Evolutionary conservation across 2,329 filamentous ascomycete genomes (phyloP).

Genomic region (Phialocephala sp.): DNA sequence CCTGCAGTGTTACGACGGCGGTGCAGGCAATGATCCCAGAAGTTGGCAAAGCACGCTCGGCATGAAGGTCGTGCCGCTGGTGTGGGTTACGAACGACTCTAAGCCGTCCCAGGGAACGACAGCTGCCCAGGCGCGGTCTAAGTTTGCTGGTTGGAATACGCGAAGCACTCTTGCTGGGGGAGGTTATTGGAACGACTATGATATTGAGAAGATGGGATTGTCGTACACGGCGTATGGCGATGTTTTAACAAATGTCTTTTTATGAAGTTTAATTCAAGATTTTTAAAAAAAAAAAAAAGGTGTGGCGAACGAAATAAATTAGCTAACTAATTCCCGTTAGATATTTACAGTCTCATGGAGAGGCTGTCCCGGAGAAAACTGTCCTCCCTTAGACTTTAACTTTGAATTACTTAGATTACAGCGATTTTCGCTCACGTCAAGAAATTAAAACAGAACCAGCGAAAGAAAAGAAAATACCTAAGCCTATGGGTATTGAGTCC

Average conservation of each 20-base stretch:
- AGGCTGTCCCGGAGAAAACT: no score
- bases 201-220: constrained; percentile 51
- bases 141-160: constrained; percentile 46
- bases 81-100: constrained; percentile 54
- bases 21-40: constrained; percentile 48
- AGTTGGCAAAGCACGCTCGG: constrained; percentile 47
- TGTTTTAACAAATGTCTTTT: constrained; percentile 25
- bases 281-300: no score
- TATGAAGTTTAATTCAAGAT: background rate
- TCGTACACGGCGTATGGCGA: constrained; percentile 46
- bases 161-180: constrained; percentile 45
- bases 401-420: no score
- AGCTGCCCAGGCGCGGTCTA: constrained; percentile 45
- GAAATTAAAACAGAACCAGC: no score
- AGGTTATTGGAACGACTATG: constrained; percentile 54
- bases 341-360: no score
- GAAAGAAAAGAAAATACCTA: background rate
- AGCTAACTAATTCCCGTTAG: no score
- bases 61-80: constrained; percentile 49
- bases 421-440: no score
- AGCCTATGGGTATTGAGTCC: background rate
- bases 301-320: no score
- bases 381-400: no score
- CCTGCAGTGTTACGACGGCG: constrained; percentile 53
- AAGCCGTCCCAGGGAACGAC: constrained; percentile 50